phyloP scores from a whole-genome alignment of 805 yeast species.

The Candida sakaeoensis region DNA sequence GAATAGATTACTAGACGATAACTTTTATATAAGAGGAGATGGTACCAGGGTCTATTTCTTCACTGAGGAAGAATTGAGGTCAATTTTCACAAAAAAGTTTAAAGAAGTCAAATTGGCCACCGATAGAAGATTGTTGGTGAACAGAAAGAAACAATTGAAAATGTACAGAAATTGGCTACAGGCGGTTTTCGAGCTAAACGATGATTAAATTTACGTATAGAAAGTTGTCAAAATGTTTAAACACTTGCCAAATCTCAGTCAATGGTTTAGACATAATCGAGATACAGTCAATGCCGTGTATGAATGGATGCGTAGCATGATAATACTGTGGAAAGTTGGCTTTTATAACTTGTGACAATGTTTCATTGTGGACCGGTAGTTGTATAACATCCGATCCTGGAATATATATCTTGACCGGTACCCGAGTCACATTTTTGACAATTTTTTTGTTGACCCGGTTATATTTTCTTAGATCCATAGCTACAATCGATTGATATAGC shows the following conservation, averaged over 20 bases:
- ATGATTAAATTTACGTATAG: conserved; percentile 26
- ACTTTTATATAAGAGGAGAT: conserved; percentile 95
- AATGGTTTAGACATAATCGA: conserved; percentile 12
- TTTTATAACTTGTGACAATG: conserved; percentile 13
- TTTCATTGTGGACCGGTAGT: conserved; percentile 14
- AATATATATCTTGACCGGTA: conserved; percentile 50
- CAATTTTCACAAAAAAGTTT: conserved; percentile 61
- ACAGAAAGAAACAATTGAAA: conserved; percentile 85
- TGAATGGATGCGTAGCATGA: conserved; percentile 14
- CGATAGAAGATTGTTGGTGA: conserved; percentile 86
- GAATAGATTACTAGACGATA: conserved; percentile 81
- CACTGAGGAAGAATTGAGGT: conserved; percentile 84
- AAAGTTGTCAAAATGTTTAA: conserved; percentile 35
- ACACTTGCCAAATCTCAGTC: conserved; percentile 27
- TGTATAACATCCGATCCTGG: conserved; percentile 37
- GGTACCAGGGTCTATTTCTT: conserved; percentile 97
- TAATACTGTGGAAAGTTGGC: conserved; percentile 14
- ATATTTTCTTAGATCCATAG: conserved; percentile 28
- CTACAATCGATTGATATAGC: conserved; percentile 52
- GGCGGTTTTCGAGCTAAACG: conserved; percentile 62
- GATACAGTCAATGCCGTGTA: conserved; percentile 30
- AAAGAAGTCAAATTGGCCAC: conserved; percentile 76
- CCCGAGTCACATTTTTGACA: conserved; percentile 25
- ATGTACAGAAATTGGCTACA: conserved; percentile 98
- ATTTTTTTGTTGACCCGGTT: conserved; percentile 25